Conservation (phyloP, 1,139 yeast genomes). For the Barnettozyma hawaiiensis region DNA sequence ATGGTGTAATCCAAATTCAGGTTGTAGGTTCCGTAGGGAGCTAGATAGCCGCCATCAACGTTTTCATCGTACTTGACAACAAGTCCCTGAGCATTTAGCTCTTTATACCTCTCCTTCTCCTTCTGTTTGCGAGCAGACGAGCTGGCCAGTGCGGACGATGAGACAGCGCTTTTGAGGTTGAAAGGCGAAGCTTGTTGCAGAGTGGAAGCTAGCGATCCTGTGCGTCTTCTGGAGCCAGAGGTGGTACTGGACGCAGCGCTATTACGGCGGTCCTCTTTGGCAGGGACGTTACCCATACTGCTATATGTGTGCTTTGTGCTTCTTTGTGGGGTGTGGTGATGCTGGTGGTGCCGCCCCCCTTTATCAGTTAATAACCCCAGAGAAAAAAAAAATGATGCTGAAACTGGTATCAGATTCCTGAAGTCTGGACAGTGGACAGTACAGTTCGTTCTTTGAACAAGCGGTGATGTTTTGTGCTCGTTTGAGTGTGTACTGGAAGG, state of each 20-base stretch:
- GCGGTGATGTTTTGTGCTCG: neutral
- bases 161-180: slow-evolving; percentile 12
- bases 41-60: slow-evolving; percentile 76
- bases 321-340: too few relatives aligned
- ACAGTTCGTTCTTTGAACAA: neutral
- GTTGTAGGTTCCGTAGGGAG: slow-evolving; percentile 84
- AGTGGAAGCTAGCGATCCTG: slow-evolving; percentile 19
- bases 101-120: slow-evolving; percentile 49
- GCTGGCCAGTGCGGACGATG: neutral
- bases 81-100: slow-evolving; percentile 49
- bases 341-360: too few relatives aligned
- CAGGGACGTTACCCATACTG: slow-evolving; percentile 56
- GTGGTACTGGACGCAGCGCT: slow-evolving; percentile 22
- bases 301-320: neutral
- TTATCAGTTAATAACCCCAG: slow-evolving; percentile 5
- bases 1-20: slow-evolving; percentile 70
- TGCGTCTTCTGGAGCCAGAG: slow-evolving; percentile 20
- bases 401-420: too few relatives aligned
- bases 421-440: too few relatives aligned
- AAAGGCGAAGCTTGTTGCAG: slow-evolving; percentile 12
- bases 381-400: too few relatives aligned
- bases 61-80: slow-evolving; percentile 53
- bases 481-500: neutral
- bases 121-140: slow-evolving; percentile 28
- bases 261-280: slow-evolving; percentile 42